Base-by-base conservation (phyloP, 2,329 filamentous ascomycete species). In the Neofusicoccum sp. region DNA sequence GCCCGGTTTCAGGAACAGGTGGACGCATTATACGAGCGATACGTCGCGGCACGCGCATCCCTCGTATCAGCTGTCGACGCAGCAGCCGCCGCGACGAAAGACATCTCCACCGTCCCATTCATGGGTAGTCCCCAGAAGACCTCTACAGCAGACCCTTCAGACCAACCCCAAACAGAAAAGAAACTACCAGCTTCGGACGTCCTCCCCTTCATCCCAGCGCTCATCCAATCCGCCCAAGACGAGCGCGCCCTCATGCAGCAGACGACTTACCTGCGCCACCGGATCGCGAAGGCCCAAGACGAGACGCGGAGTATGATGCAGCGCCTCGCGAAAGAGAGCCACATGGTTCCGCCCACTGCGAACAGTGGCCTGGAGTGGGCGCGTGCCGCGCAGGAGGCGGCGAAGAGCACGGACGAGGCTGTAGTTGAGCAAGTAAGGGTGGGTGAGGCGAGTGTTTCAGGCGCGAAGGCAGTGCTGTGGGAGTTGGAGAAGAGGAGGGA, bases 301-400 rank as follows among this genome's bases (percentile, higher is more conserved):
- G 71, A 74, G 2, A 67, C 70, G 1, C 64, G 67, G 11, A 70
- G 73, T 28, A 67, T 70, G 1, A 63, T 78, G 4, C 65, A 71
- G 4, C 70, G 76, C 5, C 68, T 78, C 1, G 73, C 76, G 0
- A 74, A 71, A 16, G 76, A 78, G 66, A 77, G 75, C 63, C 75
- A 77, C 60, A 65, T 78, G 8, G 66, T 78, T 4, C 70, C 73
- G 8, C 73, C 71, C n/a, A 72, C 71, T 1, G 45, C 65, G 39
- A 45, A 39, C 11, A 58, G 47, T 22, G 61, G 49, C 29, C 6
- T 39, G 3, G 60, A 43, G 9, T 68, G 67, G 67, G 65, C 56
- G 14, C 56, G 54, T 8, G 65, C 66, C 9, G 66, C 65, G 11
- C 34, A 11, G 28, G 56, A 61, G 29, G 47, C 37, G 11, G 39